A percentile compares a stretch with the other conserved stretches of the same genome.
phyloP scores from a whole-genome alignment of 2,329 filamentous ascomycete species.

The Verticillium zaregamsianum region DNA sequence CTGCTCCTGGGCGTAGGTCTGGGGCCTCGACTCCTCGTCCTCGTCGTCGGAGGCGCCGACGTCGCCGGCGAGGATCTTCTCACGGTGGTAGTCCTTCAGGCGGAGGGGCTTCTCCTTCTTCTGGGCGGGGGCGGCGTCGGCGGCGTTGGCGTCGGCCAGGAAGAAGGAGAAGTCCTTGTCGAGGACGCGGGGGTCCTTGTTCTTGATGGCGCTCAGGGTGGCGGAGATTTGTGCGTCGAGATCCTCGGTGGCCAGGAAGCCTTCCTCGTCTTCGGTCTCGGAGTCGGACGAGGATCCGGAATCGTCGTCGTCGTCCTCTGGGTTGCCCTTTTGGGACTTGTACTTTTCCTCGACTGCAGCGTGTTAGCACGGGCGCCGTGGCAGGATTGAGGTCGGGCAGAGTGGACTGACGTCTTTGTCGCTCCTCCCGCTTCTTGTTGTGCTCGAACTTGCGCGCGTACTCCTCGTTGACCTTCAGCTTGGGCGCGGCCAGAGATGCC shows the following conservation, averaged over 20 bases:
- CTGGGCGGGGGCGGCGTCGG: slow-evolving; percentile 28
- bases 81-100: slow-evolving; percentile 84
- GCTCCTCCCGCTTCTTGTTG: slow-evolving; percentile 95
- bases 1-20: slow-evolving; percentile 86
- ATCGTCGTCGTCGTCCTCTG: slow-evolving; percentile 43
- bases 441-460: slow-evolving; percentile 88
- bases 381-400: background rate
- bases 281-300: slow-evolving; percentile 65
- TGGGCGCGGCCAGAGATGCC: slow-evolving; percentile 25
- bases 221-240: slow-evolving; percentile 84
- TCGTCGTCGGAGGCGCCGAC: slow-evolving; percentile 56
- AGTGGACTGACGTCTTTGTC: slow-evolving; percentile 56
- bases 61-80: slow-evolving; percentile 76
- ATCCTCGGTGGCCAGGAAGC: slow-evolving; percentile 77
- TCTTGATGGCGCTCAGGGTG: slow-evolving; percentile 81
- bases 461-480: slow-evolving; percentile 83
- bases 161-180: slow-evolving; percentile 73
- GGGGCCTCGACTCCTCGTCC: slow-evolving; percentile 46
- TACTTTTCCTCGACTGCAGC: slow-evolving; percentile 85
- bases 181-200: slow-evolving; percentile 89
- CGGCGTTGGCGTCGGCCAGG: slow-evolving; percentile 42
- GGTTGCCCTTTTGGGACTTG: slow-evolving; percentile 37
- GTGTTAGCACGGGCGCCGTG: background rate
- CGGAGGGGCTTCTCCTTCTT: slow-evolving; percentile 82
- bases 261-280: slow-evolving; percentile 87